Conservation (phyloP, 805 yeast genomes). For the Metschnikowia peoriensis region DNA sequence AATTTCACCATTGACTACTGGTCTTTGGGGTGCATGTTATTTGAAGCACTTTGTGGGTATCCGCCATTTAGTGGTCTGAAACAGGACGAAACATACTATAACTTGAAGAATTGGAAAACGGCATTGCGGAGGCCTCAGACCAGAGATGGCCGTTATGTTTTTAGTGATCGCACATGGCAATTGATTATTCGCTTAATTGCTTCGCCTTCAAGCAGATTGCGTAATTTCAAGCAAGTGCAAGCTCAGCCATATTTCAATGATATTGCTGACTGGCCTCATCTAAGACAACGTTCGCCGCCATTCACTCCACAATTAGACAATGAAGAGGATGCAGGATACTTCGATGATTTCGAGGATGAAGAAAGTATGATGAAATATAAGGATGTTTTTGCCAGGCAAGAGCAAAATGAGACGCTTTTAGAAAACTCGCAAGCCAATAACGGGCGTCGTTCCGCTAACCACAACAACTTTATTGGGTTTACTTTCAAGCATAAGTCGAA, state of each 20-base stretch:
- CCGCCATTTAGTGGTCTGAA: constrained; percentile 96
- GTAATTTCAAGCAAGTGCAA: constrained; percentile 78
- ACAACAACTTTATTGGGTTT: constrained; percentile 80
- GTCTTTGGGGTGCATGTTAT: constrained; percentile 97
- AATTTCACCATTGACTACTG: constrained; percentile 98
- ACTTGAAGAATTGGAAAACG: constrained; percentile 89
- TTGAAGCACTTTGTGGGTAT: constrained; percentile 93
- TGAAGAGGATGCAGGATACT: constrained; percentile 98
- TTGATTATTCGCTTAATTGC: constrained; percentile 77
- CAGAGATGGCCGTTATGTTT: constrained; percentile 86
- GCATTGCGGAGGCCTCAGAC: constrained; percentile 87
- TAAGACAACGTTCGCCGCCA: constrained; percentile 80
- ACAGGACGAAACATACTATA: constrained; percentile 92
- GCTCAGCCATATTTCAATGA: constrained; percentile 81
- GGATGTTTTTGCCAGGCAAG: constrained; percentile 92
- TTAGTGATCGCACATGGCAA: constrained; percentile 96
- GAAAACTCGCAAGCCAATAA: constrained; percentile 46
- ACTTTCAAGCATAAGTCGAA: constrained; percentile 84
- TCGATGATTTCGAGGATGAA: constrained; percentile 95
- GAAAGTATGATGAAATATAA: constrained; percentile 97
- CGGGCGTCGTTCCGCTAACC: constrained; percentile 45
- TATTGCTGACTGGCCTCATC: constrained; percentile 62
- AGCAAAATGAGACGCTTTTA: constrained; percentile 76
- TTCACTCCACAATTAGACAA: constrained; percentile 95
- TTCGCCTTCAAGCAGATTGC: constrained; percentile 69